Percentiles rank a stretch among this genome's conserved stretches.
Conservation (phyloP, 176 grass and related monocot genomes). For the Themeda triandra region DNA sequence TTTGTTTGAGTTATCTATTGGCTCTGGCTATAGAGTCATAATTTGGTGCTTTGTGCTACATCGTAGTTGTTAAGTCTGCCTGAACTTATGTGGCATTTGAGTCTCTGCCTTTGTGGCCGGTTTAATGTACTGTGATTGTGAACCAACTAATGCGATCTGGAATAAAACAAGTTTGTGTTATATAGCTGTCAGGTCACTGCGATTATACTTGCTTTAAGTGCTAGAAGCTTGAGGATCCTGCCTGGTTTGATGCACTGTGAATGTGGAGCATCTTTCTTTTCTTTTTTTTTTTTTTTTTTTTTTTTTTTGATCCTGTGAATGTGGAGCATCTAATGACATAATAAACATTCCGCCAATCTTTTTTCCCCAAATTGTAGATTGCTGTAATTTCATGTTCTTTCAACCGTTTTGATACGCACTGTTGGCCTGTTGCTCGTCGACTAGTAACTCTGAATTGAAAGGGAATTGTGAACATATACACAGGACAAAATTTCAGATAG, state of each 20-base stretch:
- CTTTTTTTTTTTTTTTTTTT: no score
- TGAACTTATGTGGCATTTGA: conserved; percentile 21
- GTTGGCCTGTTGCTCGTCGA: no score
- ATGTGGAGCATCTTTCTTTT: no score
- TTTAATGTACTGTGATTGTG: conserved; percentile 10
- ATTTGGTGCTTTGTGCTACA: background rate
- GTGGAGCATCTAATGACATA: no score
- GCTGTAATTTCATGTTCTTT: no score
- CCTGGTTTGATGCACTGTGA: background rate
- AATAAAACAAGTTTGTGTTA: conserved; percentile 4
- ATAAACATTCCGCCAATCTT: background rate
- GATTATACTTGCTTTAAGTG: background rate
- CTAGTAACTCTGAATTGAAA: background rate
- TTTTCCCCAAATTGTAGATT: background rate
- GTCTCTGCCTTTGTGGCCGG: background rate
- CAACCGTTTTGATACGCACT: no score
- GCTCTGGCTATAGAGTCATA: conserved; percentile 21
- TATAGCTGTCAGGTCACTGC: background rate
- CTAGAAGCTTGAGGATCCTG: background rate
- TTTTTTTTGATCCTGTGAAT: no score
- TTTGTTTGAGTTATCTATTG: conserved; percentile 15
- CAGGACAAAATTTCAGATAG: background rate
- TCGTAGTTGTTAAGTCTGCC: conserved; percentile 7
- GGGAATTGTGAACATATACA: background rate
- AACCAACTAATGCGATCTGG: background rate